Evolutionary conservation across 1,139 yeast species (phyloP), one percentile per base, ranked within the genome.

Genomic region (Blastobotrys raffinosifermentans): DNA sequence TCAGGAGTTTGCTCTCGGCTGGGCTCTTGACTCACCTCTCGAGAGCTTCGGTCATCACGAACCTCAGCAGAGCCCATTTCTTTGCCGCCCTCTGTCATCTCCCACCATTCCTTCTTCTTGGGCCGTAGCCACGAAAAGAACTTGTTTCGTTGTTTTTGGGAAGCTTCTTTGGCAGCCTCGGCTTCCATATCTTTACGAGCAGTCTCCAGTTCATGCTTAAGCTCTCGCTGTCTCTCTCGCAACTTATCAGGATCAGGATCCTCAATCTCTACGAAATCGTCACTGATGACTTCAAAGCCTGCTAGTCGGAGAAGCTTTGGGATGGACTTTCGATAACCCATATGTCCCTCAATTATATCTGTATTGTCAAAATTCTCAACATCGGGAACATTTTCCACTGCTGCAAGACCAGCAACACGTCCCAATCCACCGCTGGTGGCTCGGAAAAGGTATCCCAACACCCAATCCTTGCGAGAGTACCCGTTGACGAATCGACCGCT

Each of bases 371-470:
- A 70, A 57, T 89, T 91, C 46, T 87, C 95, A 29, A 89, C 68
- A 0, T 81, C 83, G 19, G 73, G 69, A 13, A 77, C 49, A 18
- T 41, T 62, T 31, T 75, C 78, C 27, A 89, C 72, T 1, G 91
- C 80, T 0, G 95, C 79, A 29, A 93, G 68, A 0, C 99, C 99
- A 6, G 93, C 93, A 34, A 93, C 93, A 11, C 84, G 73, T 53
- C 84, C 81, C 35, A 93, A 67, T 0, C 98, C 97, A 40, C 98
- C 97, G 40, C 93, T 79, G 0, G 97, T 89, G 1, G 98, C 98
- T 49, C 98, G 70, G 61, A 91, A 93, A 29, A 93, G 64, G 59
- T 93, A 93, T 0, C 98, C 98, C 43, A 93, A 68, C 46, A 93
- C 81, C 99, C 99, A 93, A 63, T 93, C 99, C 53, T 83, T 87